These are phyloP conservation scores for Solanum paucissectum DNA, from an alignment of 257 asterid species.

Conservation along the genomic window DNA sequence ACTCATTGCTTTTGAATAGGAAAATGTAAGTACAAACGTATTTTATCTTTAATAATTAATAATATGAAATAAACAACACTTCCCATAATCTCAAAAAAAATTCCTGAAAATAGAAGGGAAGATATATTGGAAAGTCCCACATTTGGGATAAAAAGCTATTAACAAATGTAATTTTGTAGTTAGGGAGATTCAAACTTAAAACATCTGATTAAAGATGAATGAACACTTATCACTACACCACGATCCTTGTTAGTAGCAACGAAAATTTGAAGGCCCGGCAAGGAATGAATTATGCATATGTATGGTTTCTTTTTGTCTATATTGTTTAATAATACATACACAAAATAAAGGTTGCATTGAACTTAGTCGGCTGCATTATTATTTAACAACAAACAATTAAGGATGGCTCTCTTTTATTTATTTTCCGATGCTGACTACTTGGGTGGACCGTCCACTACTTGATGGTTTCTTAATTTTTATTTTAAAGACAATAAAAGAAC, in stretches of 20 bases:
- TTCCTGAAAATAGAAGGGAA: neutral
- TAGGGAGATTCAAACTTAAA: no score
- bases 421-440: neutral
- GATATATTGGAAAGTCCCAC: neutral
- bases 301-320: neutral
- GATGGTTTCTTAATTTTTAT: neutral
- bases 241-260: neutral
- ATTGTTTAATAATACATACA: neutral
- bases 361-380: neutral
- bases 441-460: neutral
- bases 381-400: neutral
- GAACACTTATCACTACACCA: no score
- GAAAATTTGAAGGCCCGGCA: neutral
- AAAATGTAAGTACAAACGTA: neutral
- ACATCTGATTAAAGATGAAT: no score
- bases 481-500: neutral
- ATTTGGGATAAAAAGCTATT: no score
- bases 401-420: neutral
- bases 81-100: neutral
- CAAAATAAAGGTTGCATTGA: neutral
- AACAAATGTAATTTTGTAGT: no score
- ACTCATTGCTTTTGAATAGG: neutral
- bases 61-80: neutral
- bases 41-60: neutral
- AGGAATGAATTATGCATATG: neutral